Evolutionary conservation across 768 basidiomycete species (phyloP).

Genomic region (Amylocystis lapponica): DNA sequence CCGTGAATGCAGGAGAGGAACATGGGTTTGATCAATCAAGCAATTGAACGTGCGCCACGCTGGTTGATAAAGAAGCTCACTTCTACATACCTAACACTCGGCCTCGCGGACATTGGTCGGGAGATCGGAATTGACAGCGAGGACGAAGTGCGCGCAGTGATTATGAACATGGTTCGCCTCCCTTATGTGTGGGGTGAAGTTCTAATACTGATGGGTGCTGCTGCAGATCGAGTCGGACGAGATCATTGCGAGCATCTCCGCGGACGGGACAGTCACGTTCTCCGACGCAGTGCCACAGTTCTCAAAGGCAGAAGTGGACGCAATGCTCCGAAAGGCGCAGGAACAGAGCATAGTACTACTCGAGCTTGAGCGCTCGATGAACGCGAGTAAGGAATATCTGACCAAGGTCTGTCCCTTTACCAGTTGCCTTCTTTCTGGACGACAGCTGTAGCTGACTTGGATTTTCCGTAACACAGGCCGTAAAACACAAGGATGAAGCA

Average conservation of each 20-base stretch:
- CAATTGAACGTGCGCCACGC: conserved; percentile 62
- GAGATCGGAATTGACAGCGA: conserved; percentile 44
- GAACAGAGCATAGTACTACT: conserved; percentile 44
- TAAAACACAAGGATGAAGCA: conserved; percentile 23
- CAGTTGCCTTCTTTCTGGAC: background rate
- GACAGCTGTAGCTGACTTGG: background rate
- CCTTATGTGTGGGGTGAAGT: background rate
- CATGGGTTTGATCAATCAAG: conserved; percentile 61
- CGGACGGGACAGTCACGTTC: conserved; percentile 70
- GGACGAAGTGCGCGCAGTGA: conserved; percentile 49
- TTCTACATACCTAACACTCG: conserved; percentile 75
- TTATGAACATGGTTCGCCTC: conserved; percentile 64
- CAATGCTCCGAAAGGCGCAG: conserved; percentile 49
- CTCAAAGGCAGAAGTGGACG: conserved; percentile 56
- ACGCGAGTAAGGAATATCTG: conserved; percentile 66
- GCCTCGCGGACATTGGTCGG: conserved; percentile 64
- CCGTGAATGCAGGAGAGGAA: conserved; percentile 54
- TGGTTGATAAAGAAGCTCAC: conserved; percentile 80
- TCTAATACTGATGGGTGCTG: background rate
- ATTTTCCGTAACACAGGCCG: conserved; percentile 9
- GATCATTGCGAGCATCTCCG: conserved; percentile 63
- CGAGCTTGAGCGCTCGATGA: conserved; percentile 49
- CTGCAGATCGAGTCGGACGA: conserved; percentile 64
- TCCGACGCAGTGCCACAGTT: conserved; percentile 51
- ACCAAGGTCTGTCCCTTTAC: conserved; percentile 46